Base-by-base conservation (phyloP, 1,284 basidiomycete genomes). In the Ceratobasidium papillatum region DNA sequence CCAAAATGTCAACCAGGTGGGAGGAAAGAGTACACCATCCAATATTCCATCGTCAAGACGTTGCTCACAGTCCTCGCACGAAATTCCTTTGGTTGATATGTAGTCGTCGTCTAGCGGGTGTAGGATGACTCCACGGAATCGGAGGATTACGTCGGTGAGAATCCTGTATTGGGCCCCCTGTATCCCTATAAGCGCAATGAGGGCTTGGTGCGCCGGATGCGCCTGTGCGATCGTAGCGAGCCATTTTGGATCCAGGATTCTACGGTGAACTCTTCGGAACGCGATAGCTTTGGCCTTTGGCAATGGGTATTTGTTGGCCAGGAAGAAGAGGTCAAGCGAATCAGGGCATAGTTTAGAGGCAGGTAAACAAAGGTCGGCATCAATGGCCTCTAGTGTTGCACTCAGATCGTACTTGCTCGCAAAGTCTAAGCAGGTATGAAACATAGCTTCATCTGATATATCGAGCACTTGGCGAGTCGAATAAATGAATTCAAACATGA, bases 341-440 rank as follows among this genome's bases (percentile, higher is more conserved):
- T 59, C 52, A 27, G 36, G 8, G 34, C 25, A 52, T 9, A 47
- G 14, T 19, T 56, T 25, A 30, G 52, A 69, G 22, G 17, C 12
- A 5, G 52, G n/a, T 19, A 25, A 19, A 11, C 36, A 43, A 27
- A 69, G 52, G 5, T 58, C 52, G 19, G 52, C 36, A 27, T 69
- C 66, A 25, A 69, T 36, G 12, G 51, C 47, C 54, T 59, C 51
- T 8, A 34, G n/a, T 22, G 59, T 58, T 14, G 34, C 47, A 43
- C 45, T 38, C 19, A 69, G 36, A 52, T 69, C 66, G 25, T 58
- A 69, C 27, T 69, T 69, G 5, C 54, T 52, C 19, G 66, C 43
- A 19, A 69, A n/a, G 3, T 41, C 30, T 27, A 71, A 41, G 52
- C 54, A 71, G 25, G 38, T 1, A 19, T 25, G 51, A 27, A 71